Conservation (phyloP, 345 rosid species). For the Lepidium didymum region DNA sequence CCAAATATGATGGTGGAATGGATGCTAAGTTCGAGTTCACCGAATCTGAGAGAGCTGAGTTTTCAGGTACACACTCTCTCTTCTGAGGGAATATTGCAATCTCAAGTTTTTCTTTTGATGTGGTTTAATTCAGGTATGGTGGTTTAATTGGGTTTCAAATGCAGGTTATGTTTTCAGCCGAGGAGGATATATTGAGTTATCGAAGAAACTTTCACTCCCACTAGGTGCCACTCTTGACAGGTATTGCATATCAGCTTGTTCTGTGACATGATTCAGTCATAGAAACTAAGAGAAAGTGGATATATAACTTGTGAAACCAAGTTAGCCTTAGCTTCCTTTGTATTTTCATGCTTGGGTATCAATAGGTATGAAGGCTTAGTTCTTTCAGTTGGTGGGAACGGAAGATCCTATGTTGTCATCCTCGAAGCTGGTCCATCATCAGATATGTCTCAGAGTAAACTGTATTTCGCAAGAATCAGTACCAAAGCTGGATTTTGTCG, state of each 20-base stretch:
- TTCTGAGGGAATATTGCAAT: background rate
- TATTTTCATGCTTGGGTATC: slow-evolving; percentile 2
- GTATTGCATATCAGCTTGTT: slow-evolving; percentile 27
- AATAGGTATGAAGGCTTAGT: slow-evolving; percentile 85
- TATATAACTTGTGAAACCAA: background rate
- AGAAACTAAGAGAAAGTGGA: background rate
- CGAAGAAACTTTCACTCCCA: slow-evolving; percentile 73
- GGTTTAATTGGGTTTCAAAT: background rate
- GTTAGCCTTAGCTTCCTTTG: background rate
- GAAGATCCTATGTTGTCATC: slow-evolving; percentile 82
- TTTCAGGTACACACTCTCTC: slow-evolving; percentile 51
- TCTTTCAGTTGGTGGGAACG: slow-evolving; percentile 94
- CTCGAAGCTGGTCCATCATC: slow-evolving; percentile 96
- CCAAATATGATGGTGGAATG: slow-evolving; percentile 91
- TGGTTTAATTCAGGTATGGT: background rate
- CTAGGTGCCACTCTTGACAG: slow-evolving; percentile 87
- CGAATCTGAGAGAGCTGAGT: slow-evolving; percentile 76
- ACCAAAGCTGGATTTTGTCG: slow-evolving; percentile 92
- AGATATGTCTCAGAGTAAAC: slow-evolving; percentile 78
- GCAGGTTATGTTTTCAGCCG: slow-evolving; percentile 83
- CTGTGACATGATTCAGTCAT: background rate
- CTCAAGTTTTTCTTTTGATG: background rate
- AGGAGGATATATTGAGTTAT: slow-evolving; percentile 91
- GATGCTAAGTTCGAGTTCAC: slow-evolving; percentile 87
- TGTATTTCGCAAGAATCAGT: slow-evolving; percentile 79